Evolutionary conservation across 2,329 filamentous ascomycete genomes (phyloP).

Genomic region (Colletotrichum tanaceti): DNA sequence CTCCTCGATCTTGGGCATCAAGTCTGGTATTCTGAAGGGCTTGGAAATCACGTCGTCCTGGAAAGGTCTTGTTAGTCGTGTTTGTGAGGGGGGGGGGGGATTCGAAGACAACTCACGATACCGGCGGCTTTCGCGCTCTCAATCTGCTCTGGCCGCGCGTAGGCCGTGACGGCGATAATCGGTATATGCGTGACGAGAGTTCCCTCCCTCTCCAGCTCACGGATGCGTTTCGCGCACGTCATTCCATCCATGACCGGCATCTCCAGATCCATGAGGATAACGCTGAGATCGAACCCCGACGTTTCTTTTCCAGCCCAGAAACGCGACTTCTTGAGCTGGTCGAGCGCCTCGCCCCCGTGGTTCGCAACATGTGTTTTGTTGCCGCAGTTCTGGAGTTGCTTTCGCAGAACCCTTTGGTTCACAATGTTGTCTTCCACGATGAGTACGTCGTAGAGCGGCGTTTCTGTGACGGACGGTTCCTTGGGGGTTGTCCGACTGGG

Average conservation of each 20-base stretch:
- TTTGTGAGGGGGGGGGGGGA: background rate
- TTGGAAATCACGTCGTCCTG: slow-evolving; percentile 82
- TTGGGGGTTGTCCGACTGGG: slow-evolving; percentile 26
- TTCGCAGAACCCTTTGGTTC: slow-evolving; percentile 72
- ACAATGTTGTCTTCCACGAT: slow-evolving; percentile 77
- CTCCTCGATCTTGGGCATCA: slow-evolving; percentile 75
- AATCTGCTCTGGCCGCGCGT: slow-evolving; percentile 80
- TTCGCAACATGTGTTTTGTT: slow-evolving; percentile 73
- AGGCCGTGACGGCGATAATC: slow-evolving; percentile 86
- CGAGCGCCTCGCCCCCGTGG: slow-evolving; percentile 72
- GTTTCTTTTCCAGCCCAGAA: slow-evolving; percentile 65
- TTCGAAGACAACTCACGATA: slow-evolving; percentile 66
- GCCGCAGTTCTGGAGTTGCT: slow-evolving; percentile 70
- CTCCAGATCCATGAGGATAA: slow-evolving; percentile 84
- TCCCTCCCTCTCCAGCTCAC: slow-evolving; percentile 72
- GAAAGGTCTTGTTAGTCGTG: slow-evolving; percentile 2
- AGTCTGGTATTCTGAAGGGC: slow-evolving; percentile 79
- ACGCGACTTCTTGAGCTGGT: slow-evolving; percentile 65
- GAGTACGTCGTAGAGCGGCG: slow-evolving; percentile 60
- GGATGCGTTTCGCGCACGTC: slow-evolving; percentile 76
- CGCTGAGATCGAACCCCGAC: slow-evolving; percentile 66
- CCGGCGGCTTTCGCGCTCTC: slow-evolving; percentile 76
- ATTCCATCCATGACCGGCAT: slow-evolving; percentile 89
- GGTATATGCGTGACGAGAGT: slow-evolving; percentile 75
- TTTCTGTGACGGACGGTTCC: background rate